Conservation (phyloP, 768 basidiomycete genomes). For the Lentinula lateritia region DNA sequence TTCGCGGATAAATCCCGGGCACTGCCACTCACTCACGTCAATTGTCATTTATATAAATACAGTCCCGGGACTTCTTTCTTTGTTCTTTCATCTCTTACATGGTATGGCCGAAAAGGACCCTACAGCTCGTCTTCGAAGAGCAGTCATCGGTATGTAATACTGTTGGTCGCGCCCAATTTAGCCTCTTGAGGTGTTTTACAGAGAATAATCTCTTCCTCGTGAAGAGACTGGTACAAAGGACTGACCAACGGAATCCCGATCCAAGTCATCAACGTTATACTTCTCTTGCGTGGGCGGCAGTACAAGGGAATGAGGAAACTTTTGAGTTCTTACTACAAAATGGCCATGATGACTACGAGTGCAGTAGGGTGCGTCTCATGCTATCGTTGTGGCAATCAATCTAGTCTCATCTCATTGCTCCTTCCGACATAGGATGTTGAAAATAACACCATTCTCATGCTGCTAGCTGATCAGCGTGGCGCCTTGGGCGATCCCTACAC, state of each 20-base stretch:
- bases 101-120: conserved; percentile 82
- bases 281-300: conserved; percentile 88
- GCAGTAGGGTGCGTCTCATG: conserved; percentile 66
- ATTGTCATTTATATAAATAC: neutral
- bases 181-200: conserved; percentile 24
- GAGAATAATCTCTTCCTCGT: conserved; percentile 95
- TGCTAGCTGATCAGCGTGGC: conserved; percentile 81
- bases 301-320: conserved; percentile 84
- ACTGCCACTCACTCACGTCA: neutral
- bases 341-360: conserved; percentile 91
- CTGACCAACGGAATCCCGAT: conserved; percentile 91
- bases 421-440: conserved; percentile 66
- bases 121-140: conserved; percentile 66
- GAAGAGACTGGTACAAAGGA: conserved; percentile 77
- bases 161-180: conserved; percentile 1
- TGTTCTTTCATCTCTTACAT: conserved; percentile 17
- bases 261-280: conserved; percentile 70
- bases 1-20: neutral
- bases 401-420: conserved; percentile 13
- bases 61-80: conserved; percentile 12
- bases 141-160: conserved; percentile 60
- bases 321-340: conserved; percentile 84
- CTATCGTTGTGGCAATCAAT: conserved; percentile 3
- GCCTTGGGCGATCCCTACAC: conserved; percentile 38
- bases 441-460: conserved; percentile 88